Evolutionary conservation across 805 yeast species (phyloP).

Genomic region (Candida caryicola): DNA sequence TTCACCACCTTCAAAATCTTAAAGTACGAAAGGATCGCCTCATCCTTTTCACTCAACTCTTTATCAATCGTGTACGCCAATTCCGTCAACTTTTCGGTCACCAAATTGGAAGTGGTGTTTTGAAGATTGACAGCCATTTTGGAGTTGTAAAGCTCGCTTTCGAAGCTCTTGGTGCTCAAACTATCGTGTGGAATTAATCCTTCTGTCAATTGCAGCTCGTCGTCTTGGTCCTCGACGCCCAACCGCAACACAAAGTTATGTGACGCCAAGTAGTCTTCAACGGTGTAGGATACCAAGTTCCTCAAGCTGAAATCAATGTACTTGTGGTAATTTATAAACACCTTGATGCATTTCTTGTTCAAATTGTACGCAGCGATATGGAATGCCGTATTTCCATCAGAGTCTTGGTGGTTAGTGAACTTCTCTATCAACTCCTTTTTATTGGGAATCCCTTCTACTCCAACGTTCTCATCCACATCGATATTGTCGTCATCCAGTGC

Average conservation of each 20-base stretch:
- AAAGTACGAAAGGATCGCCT: slow-evolving; percentile 25
- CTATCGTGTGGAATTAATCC: slow-evolving; percentile 2
- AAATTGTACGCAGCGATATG: slow-evolving; percentile 71
- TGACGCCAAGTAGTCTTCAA: slow-evolving; percentile 27
- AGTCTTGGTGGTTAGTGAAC: slow-evolving; percentile 83
- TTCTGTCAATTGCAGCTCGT: slow-evolving; percentile 1
- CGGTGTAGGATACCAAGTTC: slow-evolving; percentile 24
- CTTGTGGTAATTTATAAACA: slow-evolving; percentile 23
- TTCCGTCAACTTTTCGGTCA: slow-evolving; percentile 40
- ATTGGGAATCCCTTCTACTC: slow-evolving; percentile 6
- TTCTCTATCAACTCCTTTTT: slow-evolving; percentile 26
- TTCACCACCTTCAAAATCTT: slow-evolving; percentile 23
- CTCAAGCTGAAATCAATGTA: slow-evolving; percentile 23
- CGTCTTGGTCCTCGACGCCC: slow-evolving; percentile 10
- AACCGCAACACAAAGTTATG: slow-evolving; percentile 26
- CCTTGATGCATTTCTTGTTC: slow-evolving; percentile 22
- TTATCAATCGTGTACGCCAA: slow-evolving; percentile 36
- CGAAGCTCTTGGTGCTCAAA: slow-evolving; percentile 29
- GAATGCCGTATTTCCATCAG: slow-evolving; percentile 91
- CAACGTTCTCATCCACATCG: slow-evolving; percentile 5
- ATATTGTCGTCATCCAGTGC: slow-evolving; percentile 20
- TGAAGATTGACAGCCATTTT: slow-evolving; percentile 34
- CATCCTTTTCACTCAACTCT: slow-evolving; percentile 38
- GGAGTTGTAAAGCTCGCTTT: slow-evolving; percentile 34
- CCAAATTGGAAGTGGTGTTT: slow-evolving; percentile 28